Percentiles rank a stretch among this genome's conserved stretches.
Conservation (phyloP, 176 grass and related monocot genomes). For the Zoysia pacifica region DNA sequence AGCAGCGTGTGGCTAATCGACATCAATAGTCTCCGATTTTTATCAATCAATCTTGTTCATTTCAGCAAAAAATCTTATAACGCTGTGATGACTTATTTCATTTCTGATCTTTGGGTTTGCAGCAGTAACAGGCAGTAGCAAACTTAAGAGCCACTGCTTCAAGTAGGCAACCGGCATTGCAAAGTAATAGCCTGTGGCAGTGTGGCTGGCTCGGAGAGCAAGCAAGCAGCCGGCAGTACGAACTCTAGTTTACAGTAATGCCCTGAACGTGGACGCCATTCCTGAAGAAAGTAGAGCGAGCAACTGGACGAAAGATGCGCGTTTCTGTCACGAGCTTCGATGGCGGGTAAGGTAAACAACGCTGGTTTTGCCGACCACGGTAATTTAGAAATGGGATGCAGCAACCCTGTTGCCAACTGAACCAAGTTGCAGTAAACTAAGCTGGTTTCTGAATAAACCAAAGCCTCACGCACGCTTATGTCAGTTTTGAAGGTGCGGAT, state of each 20-base stretch:
- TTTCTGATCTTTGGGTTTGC: slow-evolving; percentile 15
- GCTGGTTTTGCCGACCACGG: slow-evolving; percentile 13
- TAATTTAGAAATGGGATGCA: slow-evolving; percentile 9
- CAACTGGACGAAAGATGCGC: slow-evolving; percentile 10
- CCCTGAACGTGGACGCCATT: slow-evolving; percentile 36
- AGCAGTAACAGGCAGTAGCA: background rate
- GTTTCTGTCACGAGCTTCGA: slow-evolving; percentile 1
- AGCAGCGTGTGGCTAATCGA: no score
- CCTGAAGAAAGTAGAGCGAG: slow-evolving; percentile 32
- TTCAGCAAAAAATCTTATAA: background rate
- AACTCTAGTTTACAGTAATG: slow-evolving; percentile 12
- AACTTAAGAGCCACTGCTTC: background rate
- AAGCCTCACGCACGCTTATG: background rate
- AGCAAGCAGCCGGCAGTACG: background rate
- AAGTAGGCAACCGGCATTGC: background rate
- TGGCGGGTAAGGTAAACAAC: slow-evolving; percentile 14
- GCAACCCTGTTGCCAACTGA: slow-evolving; percentile 1
- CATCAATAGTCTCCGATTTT: no score
- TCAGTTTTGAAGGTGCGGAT: background rate
- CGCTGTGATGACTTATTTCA: background rate
- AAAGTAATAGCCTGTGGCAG: background rate
- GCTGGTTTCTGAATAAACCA: background rate
- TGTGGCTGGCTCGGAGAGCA: background rate
- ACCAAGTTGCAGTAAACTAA: slow-evolving; percentile 36
- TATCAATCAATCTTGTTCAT: background rate